Evolutionary conservation across 2,329 filamentous ascomycete species (phyloP).

Genomic region (Aspergillus latus): DNA sequence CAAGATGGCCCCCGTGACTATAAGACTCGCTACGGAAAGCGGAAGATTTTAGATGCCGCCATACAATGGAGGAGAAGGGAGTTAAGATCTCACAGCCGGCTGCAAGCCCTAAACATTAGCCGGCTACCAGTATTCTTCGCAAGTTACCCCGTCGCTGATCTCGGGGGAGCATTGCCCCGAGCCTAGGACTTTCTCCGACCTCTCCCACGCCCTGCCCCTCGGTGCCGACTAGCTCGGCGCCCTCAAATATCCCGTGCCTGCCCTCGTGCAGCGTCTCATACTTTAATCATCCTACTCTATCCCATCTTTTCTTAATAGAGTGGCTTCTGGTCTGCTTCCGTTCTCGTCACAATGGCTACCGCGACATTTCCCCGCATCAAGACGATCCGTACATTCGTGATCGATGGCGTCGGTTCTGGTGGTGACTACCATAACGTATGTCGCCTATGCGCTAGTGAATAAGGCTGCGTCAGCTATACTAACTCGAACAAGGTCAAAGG

Average conservation of each 20-base stretch:
- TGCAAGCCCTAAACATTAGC: not conserved
- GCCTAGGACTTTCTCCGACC: constrained; percentile 14
- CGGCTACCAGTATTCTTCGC: not conserved
- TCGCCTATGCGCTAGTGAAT: not conserved
- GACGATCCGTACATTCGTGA: constrained; percentile 47
- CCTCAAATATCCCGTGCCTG: constrained; percentile 21
- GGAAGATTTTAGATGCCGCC: not conserved
- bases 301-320: not conserved
- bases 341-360: constrained; percentile 29
- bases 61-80: not conserved
- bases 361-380: constrained; percentile 46
- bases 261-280: constrained; percentile 8
- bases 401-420: constrained; percentile 49
- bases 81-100: not conserved
- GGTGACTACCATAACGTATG: constrained; percentile 84
- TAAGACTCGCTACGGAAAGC: not conserved
- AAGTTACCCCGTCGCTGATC: constrained; percentile 5
- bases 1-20: not conserved
- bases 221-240: not conserved
- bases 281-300: constrained; percentile 15
- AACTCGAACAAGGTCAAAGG: constrained; percentile 41
- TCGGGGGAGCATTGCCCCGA: constrained; percentile 37
- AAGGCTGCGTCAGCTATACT: not conserved
- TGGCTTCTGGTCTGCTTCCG: constrained; percentile 1
- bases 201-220: constrained; percentile 10